Evolutionary conservation across 225 moss, liverwort and hornwort species (phyloP).

Genomic region (Sphagnum tenellum): DNA sequence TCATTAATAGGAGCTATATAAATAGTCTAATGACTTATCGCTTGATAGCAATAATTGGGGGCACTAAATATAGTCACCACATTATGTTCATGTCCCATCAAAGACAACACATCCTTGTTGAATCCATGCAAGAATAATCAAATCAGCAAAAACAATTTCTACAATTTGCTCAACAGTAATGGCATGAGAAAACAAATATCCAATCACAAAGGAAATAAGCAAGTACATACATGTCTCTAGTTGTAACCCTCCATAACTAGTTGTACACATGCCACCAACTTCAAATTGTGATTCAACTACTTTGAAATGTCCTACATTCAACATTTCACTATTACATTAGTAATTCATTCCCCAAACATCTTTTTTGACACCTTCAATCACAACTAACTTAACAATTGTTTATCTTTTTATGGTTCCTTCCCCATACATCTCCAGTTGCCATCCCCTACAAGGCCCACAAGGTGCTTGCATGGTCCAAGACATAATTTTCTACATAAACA

Average conservation of each 20-base stretch:
- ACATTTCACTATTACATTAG: too few species aligned
- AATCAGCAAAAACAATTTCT: too few species aligned
- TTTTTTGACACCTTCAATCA: too few species aligned
- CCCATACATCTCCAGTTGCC: too few species aligned
- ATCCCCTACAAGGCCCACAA: too few species aligned
- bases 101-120: not conserved
- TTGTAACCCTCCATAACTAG: conserved; percentile 6
- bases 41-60: conserved; percentile 1
- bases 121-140: too few species aligned
- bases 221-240: conserved; percentile 1
- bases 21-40: not conserved
- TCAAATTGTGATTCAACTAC: conserved; percentile 6
- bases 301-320: conserved; percentile 3
- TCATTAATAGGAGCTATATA: not conserved
- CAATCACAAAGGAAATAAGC: not conserved
- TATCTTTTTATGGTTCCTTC: too few species aligned
- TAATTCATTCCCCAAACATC: not conserved
- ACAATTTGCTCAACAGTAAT: too few species aligned
- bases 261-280: conserved; percentile 4
- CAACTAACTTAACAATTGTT: too few species aligned
- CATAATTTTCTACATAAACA: too few species aligned
- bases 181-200: too few species aligned
- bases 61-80: conserved; percentile 9
- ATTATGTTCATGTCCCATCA: conserved; percentile 1
- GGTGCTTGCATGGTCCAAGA: too few species aligned